Percentiles rank a stretch among this genome's conserved stretches.
phyloP scores from a whole-genome alignment of 768 basidiomycete species.

The Russula abietina region DNA sequence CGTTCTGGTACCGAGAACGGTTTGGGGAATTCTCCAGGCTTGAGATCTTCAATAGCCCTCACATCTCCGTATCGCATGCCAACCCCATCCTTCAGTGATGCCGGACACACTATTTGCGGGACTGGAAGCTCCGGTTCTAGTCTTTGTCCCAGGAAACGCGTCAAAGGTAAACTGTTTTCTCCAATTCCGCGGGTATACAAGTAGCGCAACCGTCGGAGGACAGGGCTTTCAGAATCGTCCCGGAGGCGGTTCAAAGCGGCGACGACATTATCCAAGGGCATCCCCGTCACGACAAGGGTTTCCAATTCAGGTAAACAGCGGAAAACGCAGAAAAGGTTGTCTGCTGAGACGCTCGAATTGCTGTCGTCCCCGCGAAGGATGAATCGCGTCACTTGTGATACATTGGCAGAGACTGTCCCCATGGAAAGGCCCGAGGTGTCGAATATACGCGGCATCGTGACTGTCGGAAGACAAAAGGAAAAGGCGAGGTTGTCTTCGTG shows the following conservation, averaged over 20 bases:
- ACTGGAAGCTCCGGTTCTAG: constrained; percentile 20
- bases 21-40: constrained; percentile 17
- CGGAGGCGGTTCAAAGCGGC: constrained; percentile 16
- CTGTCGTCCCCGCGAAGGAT: constrained; percentile 17
- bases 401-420: constrained; percentile 13
- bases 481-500: constrained; percentile 14
- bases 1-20: constrained; percentile 17
- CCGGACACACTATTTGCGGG: constrained; percentile 13
- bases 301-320: constrained; percentile 18
- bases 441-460: constrained; percentile 10
- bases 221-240: constrained; percentile 10
- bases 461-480: constrained; percentile 18
- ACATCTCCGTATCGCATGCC: constrained; percentile 17
- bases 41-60: constrained; percentile 13
- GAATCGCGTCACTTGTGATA: constrained; percentile 14
- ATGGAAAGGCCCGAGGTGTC: constrained; percentile 5
- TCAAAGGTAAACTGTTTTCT: constrained; percentile 6
- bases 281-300: constrained; percentile 16
- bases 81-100: constrained; percentile 6
- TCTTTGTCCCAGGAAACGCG: constrained; percentile 19
- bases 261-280: constrained; percentile 16
- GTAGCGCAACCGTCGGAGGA: constrained; percentile 11
- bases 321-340: constrained; percentile 15
- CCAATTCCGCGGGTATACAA: constrained; percentile 17
- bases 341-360: constrained; percentile 12